Base-by-base conservation (phyloP, 1,284 basidiomycete species). In the Xanthoconium separans region DNA sequence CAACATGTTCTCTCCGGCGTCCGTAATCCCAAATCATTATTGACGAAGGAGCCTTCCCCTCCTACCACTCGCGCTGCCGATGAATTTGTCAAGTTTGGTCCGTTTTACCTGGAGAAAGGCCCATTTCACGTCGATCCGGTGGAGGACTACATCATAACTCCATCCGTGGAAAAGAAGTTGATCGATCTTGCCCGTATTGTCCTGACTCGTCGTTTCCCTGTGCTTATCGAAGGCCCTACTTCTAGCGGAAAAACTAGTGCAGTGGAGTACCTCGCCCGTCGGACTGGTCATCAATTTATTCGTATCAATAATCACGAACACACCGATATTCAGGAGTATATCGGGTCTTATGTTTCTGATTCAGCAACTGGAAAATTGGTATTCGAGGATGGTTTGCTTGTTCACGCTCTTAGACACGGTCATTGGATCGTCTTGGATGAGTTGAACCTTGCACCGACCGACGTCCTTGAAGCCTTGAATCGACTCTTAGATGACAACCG, bases 271-370 rank as follows among this genome's bases (percentile, higher is more conserved):
- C 84, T 99, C 22, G 96, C 97, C 2, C 84, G 84, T 56, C 82
- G 91, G 55, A 98, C 96, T 1, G 96, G 97, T 0, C 97, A 99
- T 75, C 84, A 84, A 30, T 99, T 99, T 69, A 88, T 99, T 29
- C 91, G 97, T 36, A 98, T 99, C 81, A 99, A 99, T 76, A 99
- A 99, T 66, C 97, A 99, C 75, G 97, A 99, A 65, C 97, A 99
- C 69, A 99, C 97, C 6, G 97, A 99, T 70, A 95, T 96, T 47
- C 97, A 99, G 68, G 97, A 99, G 69, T 99, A 99, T 68, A 81
- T 99, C 48, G 97, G 97, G 7, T 95, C 95, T 1, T 99, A 99
- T 66, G 86, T 96, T 15, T 95, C 96, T 2, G 95, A 99, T 70
- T 85, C 95, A 6, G 72, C 83, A 24, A 93, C 93, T 0, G 97